Evolutionary conservation across 192 early-diverging fungal genomes (phyloP).

Genomic region (Podila epigama): DNA sequence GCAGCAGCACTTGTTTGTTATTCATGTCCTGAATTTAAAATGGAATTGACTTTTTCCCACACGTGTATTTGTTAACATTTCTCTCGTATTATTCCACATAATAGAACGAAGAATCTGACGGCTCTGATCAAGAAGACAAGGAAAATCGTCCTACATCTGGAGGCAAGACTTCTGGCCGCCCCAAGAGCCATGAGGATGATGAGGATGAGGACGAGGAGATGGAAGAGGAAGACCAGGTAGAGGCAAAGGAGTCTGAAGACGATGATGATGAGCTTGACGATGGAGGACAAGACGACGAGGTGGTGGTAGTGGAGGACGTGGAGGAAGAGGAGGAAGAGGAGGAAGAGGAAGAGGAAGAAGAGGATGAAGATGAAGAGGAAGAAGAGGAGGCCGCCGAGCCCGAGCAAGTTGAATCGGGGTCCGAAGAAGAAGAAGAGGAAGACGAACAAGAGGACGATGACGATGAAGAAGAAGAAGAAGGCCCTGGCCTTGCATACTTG

Average conservation of each 20-base stretch:
- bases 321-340: conserved; percentile 16
- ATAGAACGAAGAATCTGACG: conserved; percentile 2
- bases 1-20: too few species aligned
- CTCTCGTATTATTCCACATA: too few species aligned
- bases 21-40: too few species aligned
- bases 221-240: conserved; percentile 15
- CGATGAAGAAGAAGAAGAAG: conserved; percentile 24
- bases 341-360: conserved; percentile 17
- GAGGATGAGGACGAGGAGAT: conserved; percentile 12
- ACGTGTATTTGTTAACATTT: too few species aligned
- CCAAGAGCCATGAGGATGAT: conserved; percentile 13
- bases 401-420: background rate
- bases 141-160: conserved; percentile 26
- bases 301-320: conserved; percentile 14
- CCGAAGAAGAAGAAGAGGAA: conserved; percentile 26
- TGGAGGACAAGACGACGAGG: conserved; percentile 15
- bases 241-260: conserved; percentile 17
- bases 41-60: too few species aligned
- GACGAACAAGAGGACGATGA: conserved; percentile 14
- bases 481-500: conserved; percentile 34
- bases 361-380: conserved; percentile 30
- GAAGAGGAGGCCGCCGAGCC: conserved; percentile 4
- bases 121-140: conserved; percentile 19
- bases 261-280: conserved; percentile 20
- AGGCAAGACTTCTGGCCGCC: conserved; percentile 29